These are phyloP conservation scores for Pseudozyma tsukubaensis DNA, from an alignment of 1,284 basidiomycete species.

Conservation along the genomic window DNA sequence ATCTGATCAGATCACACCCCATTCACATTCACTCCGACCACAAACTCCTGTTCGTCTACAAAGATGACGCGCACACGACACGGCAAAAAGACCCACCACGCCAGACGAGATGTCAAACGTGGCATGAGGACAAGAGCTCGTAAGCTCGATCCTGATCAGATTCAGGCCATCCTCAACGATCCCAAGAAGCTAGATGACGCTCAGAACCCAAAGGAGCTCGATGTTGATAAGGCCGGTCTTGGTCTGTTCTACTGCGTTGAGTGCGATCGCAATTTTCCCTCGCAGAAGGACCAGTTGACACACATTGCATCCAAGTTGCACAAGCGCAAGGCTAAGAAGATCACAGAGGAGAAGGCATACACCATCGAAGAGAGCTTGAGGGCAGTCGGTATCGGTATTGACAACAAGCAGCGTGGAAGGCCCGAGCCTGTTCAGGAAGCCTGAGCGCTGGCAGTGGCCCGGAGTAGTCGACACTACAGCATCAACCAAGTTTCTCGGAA, in stretches of 20 bases:
- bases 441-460: slow-evolving; percentile 5
- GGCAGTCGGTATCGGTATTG: slow-evolving; percentile 64
- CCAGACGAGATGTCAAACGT: slow-evolving; percentile 65
- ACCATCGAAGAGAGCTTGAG: slow-evolving; percentile 63
- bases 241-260: slow-evolving; percentile 68
- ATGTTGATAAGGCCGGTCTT: slow-evolving; percentile 67
- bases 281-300: slow-evolving; percentile 58
- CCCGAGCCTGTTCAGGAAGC: slow-evolving; percentile 24
- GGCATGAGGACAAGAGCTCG: slow-evolving; percentile 66
- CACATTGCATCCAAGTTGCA: slow-evolving; percentile 65
- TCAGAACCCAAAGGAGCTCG: slow-evolving; percentile 61
- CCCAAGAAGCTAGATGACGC: slow-evolving; percentile 54
- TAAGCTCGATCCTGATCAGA: slow-evolving; percentile 66
- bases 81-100: slow-evolving; percentile 66
- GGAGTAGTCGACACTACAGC: neutral
- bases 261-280: slow-evolving; percentile 67
- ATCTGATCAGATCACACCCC: neutral
- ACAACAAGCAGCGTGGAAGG: slow-evolving; percentile 60
- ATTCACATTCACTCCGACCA: neutral
- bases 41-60: neutral
- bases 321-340: slow-evolving; percentile 64
- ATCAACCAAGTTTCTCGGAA: neutral
- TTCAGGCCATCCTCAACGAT: slow-evolving; percentile 61
- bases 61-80: slow-evolving; percentile 64
- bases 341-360: slow-evolving; percentile 63